Evolutionary conservation across 1,284 basidiomycete genomes (phyloP).

Genomic region (Flammula alnicola): DNA sequence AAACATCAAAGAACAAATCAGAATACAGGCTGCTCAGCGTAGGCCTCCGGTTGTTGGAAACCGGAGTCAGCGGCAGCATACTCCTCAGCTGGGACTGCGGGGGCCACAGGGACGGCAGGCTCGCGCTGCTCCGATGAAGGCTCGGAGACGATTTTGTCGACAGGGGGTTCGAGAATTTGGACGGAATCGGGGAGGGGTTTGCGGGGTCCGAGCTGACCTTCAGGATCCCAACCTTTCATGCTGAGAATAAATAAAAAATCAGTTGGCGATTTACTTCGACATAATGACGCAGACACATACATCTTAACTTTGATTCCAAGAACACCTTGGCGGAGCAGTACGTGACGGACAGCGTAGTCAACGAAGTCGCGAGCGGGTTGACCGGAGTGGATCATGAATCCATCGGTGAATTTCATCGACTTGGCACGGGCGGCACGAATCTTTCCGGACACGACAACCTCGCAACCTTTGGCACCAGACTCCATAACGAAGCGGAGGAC

Average conservation of each 20-base stretch:
- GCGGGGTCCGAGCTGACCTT: constrained; percentile 86
- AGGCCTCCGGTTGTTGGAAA: constrained; percentile 44
- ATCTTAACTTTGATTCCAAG: constrained; percentile 99
- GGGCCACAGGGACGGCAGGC: constrained; percentile 58
- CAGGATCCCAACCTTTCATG: constrained; percentile 97
- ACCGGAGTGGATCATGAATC: constrained; percentile 99
- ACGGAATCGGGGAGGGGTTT: constrained; percentile 98
- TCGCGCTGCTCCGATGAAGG: constrained; percentile 82
- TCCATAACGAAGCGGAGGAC: constrained; percentile 99
- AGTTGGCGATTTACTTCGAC: no score
- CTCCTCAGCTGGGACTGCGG: constrained; percentile 53
- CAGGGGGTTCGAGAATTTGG: constrained; percentile 83
- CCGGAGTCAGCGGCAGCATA: constrained; percentile 45
- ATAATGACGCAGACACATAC: constrained; percentile 50
- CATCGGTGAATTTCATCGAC: constrained; percentile 99
- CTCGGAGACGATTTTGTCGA: constrained; percentile 81
- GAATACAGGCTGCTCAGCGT: constrained; percentile 53
- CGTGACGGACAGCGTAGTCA: constrained; percentile 98
- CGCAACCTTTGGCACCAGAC: constrained; percentile 99
- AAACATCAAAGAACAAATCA: constrained; percentile 36
- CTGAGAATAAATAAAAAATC: constrained; percentile 47
- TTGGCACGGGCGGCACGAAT: constrained; percentile 99
- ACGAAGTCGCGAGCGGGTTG: constrained; percentile 98
- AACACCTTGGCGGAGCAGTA: constrained; percentile 98
- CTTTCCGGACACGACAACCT: constrained; percentile 99